Conservation (phyloP, 768 basidiomycete species). For the Albatrellus ellisii region DNA sequence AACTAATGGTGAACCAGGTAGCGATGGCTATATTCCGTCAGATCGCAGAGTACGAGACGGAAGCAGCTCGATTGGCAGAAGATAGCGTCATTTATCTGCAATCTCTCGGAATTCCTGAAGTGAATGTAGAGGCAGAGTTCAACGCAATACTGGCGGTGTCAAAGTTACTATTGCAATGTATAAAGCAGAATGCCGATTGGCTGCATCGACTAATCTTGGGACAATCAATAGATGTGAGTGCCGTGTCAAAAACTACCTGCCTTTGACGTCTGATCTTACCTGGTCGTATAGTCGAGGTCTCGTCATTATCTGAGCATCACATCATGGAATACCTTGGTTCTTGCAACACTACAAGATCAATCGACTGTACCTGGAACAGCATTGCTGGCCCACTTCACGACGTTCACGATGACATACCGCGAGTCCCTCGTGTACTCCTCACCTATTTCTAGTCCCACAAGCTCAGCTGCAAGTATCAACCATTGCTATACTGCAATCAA, state of each 20-base stretch:
- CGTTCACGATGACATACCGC: conserved; percentile 37
- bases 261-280: too few species aligned
- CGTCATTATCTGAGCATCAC: conserved; percentile 28
- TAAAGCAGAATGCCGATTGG: conserved; percentile 28
- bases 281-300: background rate
- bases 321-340: conserved; percentile 51
- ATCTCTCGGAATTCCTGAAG: conserved; percentile 19
- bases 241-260: too few species aligned
- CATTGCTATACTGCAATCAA: conserved; percentile 58
- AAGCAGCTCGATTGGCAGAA: conserved; percentile 3
- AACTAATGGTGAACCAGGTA: background rate
- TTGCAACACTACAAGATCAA: conserved; percentile 35
- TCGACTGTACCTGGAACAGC: conserved; percentile 24
- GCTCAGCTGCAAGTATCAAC: conserved; percentile 39
- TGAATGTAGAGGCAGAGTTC: conserved; percentile 37
- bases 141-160: conserved; percentile 34
- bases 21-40: conserved; percentile 1
- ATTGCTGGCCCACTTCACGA: conserved; percentile 36
- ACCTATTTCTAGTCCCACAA: conserved; percentile 26
- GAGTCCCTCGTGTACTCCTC: conserved; percentile 20
- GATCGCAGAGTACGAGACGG: conserved; percentile 4
- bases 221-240: conserved; percentile 9
- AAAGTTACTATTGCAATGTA: conserved; percentile 36
- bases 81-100: conserved; percentile 14
- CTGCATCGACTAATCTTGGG: conserved; percentile 27